Evolutionary conservation across 768 basidiomycete genomes (phyloP).

Genomic region (Tulasnella sp.): DNA sequence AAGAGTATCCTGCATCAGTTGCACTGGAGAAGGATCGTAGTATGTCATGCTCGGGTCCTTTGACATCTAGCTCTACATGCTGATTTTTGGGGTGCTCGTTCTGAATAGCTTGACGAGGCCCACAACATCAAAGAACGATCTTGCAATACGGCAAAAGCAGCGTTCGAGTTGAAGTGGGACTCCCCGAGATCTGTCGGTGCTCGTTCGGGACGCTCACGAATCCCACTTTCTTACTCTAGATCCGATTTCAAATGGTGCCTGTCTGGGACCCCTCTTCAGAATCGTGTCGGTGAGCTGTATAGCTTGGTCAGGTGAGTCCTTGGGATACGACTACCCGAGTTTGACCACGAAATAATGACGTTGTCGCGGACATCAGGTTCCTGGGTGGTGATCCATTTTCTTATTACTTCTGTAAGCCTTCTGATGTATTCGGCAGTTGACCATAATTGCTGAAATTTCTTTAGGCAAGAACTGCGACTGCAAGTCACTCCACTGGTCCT

Average conservation of each 20-base stretch:
- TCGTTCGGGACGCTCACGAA: neutral
- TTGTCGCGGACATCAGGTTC: conserved; percentile 8
- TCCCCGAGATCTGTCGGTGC: too few species aligned
- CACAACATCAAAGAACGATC: conserved; percentile 96
- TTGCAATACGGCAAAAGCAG: conserved; percentile 94
- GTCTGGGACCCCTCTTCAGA: conserved; percentile 92
- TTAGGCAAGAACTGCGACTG: conserved; percentile 83
- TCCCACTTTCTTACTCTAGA: neutral
- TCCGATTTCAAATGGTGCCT: conserved; percentile 86
- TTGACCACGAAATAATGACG: too few species aligned
- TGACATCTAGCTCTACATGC: neutral
- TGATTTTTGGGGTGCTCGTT: neutral
- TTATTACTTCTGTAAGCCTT: conserved; percentile 71
- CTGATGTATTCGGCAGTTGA: neutral
- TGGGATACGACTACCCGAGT: too few species aligned
- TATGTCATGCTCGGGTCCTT: conserved; percentile 27
- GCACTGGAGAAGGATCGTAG: conserved; percentile 73
- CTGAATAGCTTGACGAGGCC: conserved; percentile 73
- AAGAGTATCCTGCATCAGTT: conserved; percentile 75
- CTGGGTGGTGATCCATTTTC: conserved; percentile 42
- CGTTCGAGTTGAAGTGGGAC: conserved; percentile 59
- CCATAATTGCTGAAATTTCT: neutral
- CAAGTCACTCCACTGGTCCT: conserved; percentile 93
- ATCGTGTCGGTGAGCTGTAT: conserved; percentile 97
- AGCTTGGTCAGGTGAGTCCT: conserved; percentile 67